These are phyloP conservation scores for Monilinia polystroma DNA, from an alignment of 2,329 filamentous ascomycete genomes.

Conservation along the genomic window DNA sequence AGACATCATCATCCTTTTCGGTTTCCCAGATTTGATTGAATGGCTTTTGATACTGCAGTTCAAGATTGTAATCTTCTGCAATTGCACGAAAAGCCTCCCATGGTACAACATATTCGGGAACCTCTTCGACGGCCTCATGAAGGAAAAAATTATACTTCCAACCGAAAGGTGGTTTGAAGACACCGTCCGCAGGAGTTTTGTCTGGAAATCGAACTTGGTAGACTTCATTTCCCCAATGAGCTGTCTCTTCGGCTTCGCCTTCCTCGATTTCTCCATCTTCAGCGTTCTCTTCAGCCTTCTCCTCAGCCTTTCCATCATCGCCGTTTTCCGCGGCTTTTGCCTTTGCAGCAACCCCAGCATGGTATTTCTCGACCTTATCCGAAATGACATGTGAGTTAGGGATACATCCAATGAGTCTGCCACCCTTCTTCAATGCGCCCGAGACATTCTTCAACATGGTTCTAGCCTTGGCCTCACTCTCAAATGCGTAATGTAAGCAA, in stretches of 20 bases:
- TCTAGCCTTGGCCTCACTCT: conserved; percentile 83
- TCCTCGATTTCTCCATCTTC: conserved; percentile 54
- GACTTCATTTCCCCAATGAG: conserved; percentile 90
- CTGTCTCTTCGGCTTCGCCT: conserved; percentile 60
- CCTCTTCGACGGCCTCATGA: conserved; percentile 91
- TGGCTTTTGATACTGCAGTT: conserved; percentile 88
- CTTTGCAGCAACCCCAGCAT: conserved; percentile 54
- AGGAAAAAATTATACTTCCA: conserved; percentile 99
- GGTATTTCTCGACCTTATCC: conserved; percentile 72
- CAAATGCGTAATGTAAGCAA: conserved; percentile 98
- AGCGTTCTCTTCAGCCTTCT: conserved; percentile 35
- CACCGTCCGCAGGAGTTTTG: conserved; percentile 77
- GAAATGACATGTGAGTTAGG: conserved; percentile 94
- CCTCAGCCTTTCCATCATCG: conserved; percentile 42
- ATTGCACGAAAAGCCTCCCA: conserved; percentile 97
- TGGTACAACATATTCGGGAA: conserved; percentile 95
- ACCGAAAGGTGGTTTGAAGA: conserved; percentile 91
- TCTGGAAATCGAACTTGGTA: conserved; percentile 88
- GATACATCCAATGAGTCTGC: conserved; percentile 90
- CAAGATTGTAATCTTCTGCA: conserved; percentile 94
- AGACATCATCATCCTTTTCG: conserved; percentile 78
- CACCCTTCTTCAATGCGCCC: conserved; percentile 86
- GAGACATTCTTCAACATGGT: conserved; percentile 94
- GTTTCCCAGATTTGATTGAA: conserved; percentile 91
- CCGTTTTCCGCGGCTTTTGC: conserved; percentile 39